Evolutionary conservation across 2,329 filamentous ascomycete species (phyloP), one percentile per base, ranked within the genome.

Genomic region (Neofusicoccum umdonicola): DNA sequence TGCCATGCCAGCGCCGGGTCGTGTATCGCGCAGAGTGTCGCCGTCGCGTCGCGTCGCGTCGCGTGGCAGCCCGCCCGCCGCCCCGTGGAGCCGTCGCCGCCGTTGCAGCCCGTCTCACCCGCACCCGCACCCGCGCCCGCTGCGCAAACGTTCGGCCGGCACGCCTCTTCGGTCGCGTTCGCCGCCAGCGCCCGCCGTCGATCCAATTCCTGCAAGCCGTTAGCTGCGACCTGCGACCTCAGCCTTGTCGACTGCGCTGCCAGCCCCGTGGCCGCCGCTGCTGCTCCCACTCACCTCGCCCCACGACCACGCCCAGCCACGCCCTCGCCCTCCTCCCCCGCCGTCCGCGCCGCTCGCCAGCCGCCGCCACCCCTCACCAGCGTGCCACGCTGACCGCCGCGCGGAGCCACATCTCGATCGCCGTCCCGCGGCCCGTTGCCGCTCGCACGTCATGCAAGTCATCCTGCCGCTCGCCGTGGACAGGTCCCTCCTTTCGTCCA

Each of bases 181-280:
- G 61, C 50, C 61, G 35, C 31, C 50, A 37, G 57, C 31, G 22
- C 19, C 57, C 12, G 61, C 50, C 61, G 61, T 56, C 61, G 61
- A 63, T 63, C 61, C 50, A 54, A 54, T 51, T 63, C 48, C 61
- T 63, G 50, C 39, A 63, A 56, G 44, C 48, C 61, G 61, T 63
- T 63, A 63, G 61, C 61, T 51, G 44, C 27, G 11, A 15, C 22
- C 31, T 31, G 31, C 54, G 27, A 6, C n/a, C 52, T 31, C 39
- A 42, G 39, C 37, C 52, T 57, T 44, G 52, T 44, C 27, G 27
- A 35, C 39, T 5, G 35, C 13, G 41, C 41, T n/a, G 7, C 22
- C 19, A 19, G 19, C 19, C 19, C 19, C 19, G 19, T 19, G 19
- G 19, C 19, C 19, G 19, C 19, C 19, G 19, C 19, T 19, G 19